These are phyloP conservation scores for Metschnikowia rubicola DNA, from an alignment of 805 yeast genomes.

Conservation along the genomic window DNA sequence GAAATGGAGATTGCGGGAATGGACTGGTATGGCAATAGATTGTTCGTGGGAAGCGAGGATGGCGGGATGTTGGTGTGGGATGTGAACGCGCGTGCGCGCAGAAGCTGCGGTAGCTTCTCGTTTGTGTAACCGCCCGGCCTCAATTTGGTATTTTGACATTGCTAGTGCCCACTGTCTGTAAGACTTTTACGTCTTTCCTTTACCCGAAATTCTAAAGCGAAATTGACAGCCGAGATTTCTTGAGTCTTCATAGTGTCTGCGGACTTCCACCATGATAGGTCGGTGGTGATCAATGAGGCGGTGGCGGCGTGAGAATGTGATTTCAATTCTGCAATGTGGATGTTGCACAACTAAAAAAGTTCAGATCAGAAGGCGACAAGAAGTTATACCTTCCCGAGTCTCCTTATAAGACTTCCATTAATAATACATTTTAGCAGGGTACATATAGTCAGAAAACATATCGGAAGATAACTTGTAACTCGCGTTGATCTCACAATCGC, in stretches of 20 bases:
- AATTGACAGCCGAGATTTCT: too few relatives aligned
- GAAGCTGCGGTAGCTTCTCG: constrained; percentile 57
- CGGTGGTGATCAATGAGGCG: too few relatives aligned
- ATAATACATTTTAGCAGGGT: too few relatives aligned
- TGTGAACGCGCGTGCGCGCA: constrained; percentile 59
- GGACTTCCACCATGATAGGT: not conserved
- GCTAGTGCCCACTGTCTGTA: not conserved
- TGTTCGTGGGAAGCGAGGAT: constrained; percentile 44
- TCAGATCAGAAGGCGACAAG: too few relatives aligned
- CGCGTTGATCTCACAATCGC: too few relatives aligned
- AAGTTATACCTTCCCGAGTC: too few relatives aligned
- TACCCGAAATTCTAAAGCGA: not conserved
- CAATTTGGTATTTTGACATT: not conserved
- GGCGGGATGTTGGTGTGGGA: constrained; percentile 70
- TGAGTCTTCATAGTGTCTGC: not conserved
- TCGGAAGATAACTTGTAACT: too few relatives aligned
- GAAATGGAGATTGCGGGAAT: constrained; percentile 43
- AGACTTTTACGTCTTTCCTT: too few relatives aligned
- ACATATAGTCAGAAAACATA: too few relatives aligned
- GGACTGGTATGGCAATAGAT: constrained; percentile 32
- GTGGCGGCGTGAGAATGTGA: not conserved
- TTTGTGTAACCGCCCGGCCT: constrained; percentile 20
- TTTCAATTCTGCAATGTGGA: too few relatives aligned
- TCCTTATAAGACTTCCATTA: too few relatives aligned
- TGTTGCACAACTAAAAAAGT: too few relatives aligned